These are phyloP conservation scores for Annona squamosa DNA, from an alignment of 164 flowering plant species.

Conservation along the genomic window DNA sequence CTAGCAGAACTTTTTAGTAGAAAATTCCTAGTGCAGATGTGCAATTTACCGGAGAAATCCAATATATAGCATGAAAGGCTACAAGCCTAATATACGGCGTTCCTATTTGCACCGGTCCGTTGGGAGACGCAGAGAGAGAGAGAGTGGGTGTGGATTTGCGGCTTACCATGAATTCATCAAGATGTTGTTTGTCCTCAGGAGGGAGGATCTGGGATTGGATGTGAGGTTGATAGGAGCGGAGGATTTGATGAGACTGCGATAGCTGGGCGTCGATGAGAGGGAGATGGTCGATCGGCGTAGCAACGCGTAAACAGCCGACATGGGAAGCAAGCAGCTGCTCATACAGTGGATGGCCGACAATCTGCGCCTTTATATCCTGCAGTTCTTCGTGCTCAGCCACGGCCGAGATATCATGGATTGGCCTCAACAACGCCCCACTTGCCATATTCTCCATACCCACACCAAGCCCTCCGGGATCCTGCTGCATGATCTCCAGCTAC, in stretches of 20 bases:
- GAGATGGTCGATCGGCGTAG: slow-evolving; percentile 85
- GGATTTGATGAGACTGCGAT: slow-evolving; percentile 56
- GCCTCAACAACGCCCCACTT: slow-evolving; percentile 15
- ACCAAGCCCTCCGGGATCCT: background rate
- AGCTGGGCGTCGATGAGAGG: slow-evolving; percentile 85
- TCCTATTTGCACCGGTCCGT: too few species aligned
- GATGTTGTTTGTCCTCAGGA: slow-evolving; percentile 71
- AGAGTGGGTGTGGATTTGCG: background rate
- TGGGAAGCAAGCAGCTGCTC: slow-evolving; percentile 85
- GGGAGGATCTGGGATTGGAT: slow-evolving; percentile 37
- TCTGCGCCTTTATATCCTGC: slow-evolving; percentile 67
- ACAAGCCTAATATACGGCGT: too few species aligned
- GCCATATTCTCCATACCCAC: slow-evolving; percentile 24
- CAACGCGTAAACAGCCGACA: slow-evolving; percentile 77
- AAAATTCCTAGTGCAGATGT: too few species aligned
- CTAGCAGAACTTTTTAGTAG: too few species aligned
- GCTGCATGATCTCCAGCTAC: slow-evolving; percentile 32
- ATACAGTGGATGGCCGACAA: slow-evolving; percentile 67
- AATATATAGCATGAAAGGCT: too few species aligned
- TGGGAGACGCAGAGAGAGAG: background rate
- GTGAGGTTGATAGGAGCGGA: slow-evolving; percentile 56
- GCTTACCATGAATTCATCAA: slow-evolving; percentile 75
- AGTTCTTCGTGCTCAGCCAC: slow-evolving; percentile 23
- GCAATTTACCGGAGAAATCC: too few species aligned
- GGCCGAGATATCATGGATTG: slow-evolving; percentile 12